Conservation (phyloP, 2,329 filamentous ascomycete genomes). For the Sclerotinia sclerotiorum region DNA sequence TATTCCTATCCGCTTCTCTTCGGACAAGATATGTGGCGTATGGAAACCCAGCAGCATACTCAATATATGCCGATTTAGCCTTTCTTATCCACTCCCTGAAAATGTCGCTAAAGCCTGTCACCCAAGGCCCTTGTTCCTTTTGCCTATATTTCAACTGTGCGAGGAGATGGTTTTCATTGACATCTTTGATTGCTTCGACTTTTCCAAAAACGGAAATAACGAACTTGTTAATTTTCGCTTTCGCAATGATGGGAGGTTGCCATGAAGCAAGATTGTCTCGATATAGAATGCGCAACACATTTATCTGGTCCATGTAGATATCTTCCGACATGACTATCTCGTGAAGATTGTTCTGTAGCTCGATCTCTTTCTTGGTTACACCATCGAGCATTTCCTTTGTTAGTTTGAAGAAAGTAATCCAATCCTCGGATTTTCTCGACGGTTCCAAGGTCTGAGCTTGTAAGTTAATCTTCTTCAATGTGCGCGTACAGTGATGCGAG, state of each 20-base stretch:
- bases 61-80: conserved; percentile 82
- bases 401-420: conserved; percentile 85
- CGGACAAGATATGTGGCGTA: conserved; percentile 80
- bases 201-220: conserved; percentile 85
- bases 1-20: conserved; percentile 79
- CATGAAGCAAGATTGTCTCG: conserved; percentile 72
- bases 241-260: conserved; percentile 77
- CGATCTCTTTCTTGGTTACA: conserved; percentile 80
- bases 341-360: conserved; percentile 90
- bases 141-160: conserved; percentile 96
- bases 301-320: conserved; percentile 82
- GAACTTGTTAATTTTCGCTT: conserved; percentile 77
- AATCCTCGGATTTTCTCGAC: conserved; percentile 69
- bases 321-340: conserved; percentile 95
- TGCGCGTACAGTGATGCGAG: conserved; percentile 89
- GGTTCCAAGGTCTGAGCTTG: conserved; percentile 70
- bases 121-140: conserved; percentile 93
- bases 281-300: conserved; percentile 82
- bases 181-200: conserved; percentile 80
- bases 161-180: conserved; percentile 89
- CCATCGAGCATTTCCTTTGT: conserved; percentile 72
- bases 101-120: conserved; percentile 91
- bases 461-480: conserved; percentile 89
- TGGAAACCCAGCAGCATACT: conserved; percentile 87
- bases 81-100: conserved; percentile 99